Percentiles rank a stretch among this genome's conserved stretches.
These are phyloP conservation scores for Penium margaritaceum DNA, from an alignment of 139 green algal species.

Conservation along the genomic window DNA sequence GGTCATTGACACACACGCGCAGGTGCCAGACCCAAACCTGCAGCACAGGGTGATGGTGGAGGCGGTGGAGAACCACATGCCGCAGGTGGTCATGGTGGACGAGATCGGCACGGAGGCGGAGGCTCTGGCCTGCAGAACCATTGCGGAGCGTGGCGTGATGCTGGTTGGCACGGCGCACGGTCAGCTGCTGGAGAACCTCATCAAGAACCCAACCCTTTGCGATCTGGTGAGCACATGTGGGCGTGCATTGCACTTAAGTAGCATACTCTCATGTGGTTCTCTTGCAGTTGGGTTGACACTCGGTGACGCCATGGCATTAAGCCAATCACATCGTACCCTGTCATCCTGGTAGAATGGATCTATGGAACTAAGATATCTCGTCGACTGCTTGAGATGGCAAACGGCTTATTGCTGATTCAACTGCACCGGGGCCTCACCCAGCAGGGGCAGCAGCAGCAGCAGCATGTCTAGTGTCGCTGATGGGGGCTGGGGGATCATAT, in stretches of 20 bases:
- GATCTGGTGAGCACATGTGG: conserved; percentile 71
- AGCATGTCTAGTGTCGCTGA: too few species aligned
- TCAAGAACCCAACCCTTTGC: conserved; percentile 85
- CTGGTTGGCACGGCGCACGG: conserved; percentile 92
- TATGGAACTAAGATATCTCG: too few species aligned
- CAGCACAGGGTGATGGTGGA: conserved; percentile 96
- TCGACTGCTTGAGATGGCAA: too few species aligned
- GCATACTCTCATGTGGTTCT: not conserved
- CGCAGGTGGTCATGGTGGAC: conserved; percentile 85
- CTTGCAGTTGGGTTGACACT: not conserved
- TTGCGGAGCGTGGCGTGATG: conserved; percentile 87
- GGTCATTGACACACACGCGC: too few species aligned
- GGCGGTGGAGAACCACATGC: conserved; percentile 96
- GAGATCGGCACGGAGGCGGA: conserved; percentile 95
- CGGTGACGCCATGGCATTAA: too few species aligned
- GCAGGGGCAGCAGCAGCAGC: too few species aligned
- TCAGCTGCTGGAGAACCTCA: conserved; percentile 90
- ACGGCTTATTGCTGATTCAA: too few species aligned
- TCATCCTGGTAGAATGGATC: too few species aligned
- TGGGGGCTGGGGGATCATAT: too few species aligned
- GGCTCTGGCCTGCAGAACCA: conserved; percentile 89
- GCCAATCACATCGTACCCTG: too few species aligned
- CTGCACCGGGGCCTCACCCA: too few species aligned
- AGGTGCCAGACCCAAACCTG: conserved; percentile 46
- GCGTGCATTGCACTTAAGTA: not conserved